phyloP scores from a whole-genome alignment of 2,329 filamentous ascomycete species.

The Nannizzia gypsea region DNA sequence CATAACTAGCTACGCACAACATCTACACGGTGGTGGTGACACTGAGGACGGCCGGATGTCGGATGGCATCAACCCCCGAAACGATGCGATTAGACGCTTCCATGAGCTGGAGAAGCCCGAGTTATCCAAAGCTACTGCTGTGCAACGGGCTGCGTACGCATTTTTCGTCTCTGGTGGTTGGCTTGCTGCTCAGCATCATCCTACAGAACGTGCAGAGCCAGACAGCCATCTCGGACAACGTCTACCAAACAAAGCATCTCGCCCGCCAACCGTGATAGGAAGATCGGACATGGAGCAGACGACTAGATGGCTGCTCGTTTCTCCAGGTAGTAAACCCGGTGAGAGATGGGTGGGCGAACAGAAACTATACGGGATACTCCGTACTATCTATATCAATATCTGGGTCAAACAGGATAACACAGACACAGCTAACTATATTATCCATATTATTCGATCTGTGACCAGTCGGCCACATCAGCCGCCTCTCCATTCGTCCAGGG shows the following conservation, averaged over 20 bases:
- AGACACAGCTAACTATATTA: background rate
- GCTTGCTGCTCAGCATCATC: background rate
- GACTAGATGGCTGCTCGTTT: too few relatives aligned
- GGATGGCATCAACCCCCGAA: background rate
- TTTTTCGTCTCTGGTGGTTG: background rate
- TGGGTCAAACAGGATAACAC: too few relatives aligned
- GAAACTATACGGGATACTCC: background rate
- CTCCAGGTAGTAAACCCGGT: too few relatives aligned
- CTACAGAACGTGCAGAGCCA: too few relatives aligned
- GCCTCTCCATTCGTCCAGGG: background rate
- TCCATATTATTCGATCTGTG: background rate
- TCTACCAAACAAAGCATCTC: too few relatives aligned
- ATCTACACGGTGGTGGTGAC: background rate
- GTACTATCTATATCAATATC: background rate
- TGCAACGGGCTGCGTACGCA: background rate
- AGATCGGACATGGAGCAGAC: too few relatives aligned
- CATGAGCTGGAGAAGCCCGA: background rate
- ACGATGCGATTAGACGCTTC: background rate
- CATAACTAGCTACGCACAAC: background rate
- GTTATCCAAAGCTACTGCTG: background rate
- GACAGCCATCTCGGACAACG: background rate
- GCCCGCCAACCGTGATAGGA: too few relatives aligned
- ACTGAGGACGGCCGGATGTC: background rate
- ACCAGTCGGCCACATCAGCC: background rate
- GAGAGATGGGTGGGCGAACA: background rate